Base-by-base conservation (phyloP, 1,284 basidiomycete genomes). In the Malassezia pachydermatis region DNA sequence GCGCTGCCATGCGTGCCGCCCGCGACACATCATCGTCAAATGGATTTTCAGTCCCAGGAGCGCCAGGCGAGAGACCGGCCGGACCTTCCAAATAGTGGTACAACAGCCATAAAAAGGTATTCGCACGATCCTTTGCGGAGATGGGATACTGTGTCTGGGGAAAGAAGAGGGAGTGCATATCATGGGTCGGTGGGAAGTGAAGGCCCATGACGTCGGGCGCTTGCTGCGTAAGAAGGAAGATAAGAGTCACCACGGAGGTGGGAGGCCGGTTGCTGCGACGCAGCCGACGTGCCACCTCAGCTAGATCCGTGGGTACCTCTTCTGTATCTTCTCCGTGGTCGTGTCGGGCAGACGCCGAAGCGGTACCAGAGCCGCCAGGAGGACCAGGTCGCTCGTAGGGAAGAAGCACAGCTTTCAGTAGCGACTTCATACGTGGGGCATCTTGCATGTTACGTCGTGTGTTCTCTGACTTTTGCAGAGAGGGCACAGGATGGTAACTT, bases 401-500 rank as follows among this genome's bases (percentile, higher is more conserved):
- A 37, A 88, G 76, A 29, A 83, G 76, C 29, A 84, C 82, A 29
- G 84, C 84, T 70, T 89, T 81, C 57, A 84, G 73, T 51, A 80
- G 78, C 47, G 80, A 81, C 73, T 84, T 84, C 71, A 88, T 83
- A 44, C 85, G 77, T 19, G 84, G 84, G 5, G 84, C 83, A 67
- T 87, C 85, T 63, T 86, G 84, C 54, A 86, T 76, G 68, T 84
- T 84, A 14, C 81, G 80, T 48, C 79, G 76, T 5, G 82, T 82
- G 41, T 67, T 69, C 23, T 74, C 72, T 40, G 73, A 70, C 59
- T 80, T 79, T 65, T 87, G 84, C n/a, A 88, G 75, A 11, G 80
- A 79, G 23, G 85, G 84, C 10, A 88, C 78, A 7, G 85, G 84
- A 65, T 87, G 84, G 72, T 87, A 88, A 30, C 83, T 84, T 51